Evolutionary conservation across 2,329 filamentous ascomycete species (phyloP).

Genomic region (Verticillium albo-atrum): DNA sequence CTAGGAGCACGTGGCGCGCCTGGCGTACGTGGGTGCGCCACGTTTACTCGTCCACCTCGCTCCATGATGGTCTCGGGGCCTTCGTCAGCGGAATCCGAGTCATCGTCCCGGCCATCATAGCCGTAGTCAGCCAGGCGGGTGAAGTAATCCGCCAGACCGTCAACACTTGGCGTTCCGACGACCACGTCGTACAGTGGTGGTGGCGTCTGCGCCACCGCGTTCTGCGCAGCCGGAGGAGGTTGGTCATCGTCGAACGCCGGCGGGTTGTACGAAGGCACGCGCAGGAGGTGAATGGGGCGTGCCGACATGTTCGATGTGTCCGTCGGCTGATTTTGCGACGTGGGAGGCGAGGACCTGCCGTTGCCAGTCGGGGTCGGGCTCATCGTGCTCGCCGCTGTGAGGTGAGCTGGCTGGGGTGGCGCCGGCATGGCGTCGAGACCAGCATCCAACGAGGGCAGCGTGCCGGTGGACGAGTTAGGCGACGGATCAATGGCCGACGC

Average conservation of each 20-base stretch:
- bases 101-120: conserved; percentile 30
- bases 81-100: conserved; percentile 43
- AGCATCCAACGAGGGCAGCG: conserved; percentile 34
- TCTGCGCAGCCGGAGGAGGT: conserved; percentile 42
- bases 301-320: conserved; percentile 19
- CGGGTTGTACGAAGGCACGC: conserved; percentile 81
- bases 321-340: conserved; percentile 4
- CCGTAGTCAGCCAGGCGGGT: conserved; percentile 71
- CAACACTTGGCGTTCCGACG: conserved; percentile 62
- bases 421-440: conserved; percentile 31
- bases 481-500: conserved; percentile 56
- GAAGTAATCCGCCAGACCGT: conserved; percentile 83
- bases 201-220: conserved; percentile 58
- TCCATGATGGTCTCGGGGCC: conserved; percentile 41
- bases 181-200: conserved; percentile 82
- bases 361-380: conserved; percentile 14
- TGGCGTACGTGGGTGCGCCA: conserved; percentile 52
- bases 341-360: conserved; percentile 5
- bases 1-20: conserved; percentile 49
- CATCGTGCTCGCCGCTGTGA: conserved; percentile 22
- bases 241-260: conserved; percentile 81
- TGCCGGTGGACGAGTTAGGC: conserved; percentile 57
- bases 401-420: conserved; percentile 53
- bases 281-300: conserved; percentile 79
- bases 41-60: conserved; percentile 51